phyloP scores from a whole-genome alignment of 179 eudicot species.

The Beta corolliflora region DNA sequence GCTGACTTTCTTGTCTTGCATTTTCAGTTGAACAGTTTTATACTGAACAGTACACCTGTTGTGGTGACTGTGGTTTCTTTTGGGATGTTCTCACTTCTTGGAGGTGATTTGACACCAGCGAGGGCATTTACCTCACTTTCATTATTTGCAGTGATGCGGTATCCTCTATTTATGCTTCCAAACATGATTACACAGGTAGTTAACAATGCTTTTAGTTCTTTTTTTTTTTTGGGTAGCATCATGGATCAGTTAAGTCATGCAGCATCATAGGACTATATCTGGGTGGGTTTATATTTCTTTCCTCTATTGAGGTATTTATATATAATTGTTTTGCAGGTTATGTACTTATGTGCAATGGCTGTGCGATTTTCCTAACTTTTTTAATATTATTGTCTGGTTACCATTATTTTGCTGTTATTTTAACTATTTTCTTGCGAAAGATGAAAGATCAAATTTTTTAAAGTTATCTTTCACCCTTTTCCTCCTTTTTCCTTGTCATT shows the following conservation, averaged over 20 bases:
- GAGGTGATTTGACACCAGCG: constrained; percentile 92
- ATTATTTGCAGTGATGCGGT: constrained; percentile 78
- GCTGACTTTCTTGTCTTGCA: constrained; percentile 2
- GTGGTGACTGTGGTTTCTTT: constrained; percentile 79
- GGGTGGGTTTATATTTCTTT: background rate
- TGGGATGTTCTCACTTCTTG: constrained; percentile 73
- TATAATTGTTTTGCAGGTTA: too few species aligned
- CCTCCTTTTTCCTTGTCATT: too few species aligned
- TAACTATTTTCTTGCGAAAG: too few species aligned
- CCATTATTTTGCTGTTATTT: too few species aligned
- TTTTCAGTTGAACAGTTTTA: constrained; percentile 76
- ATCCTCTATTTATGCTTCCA: constrained; percentile 86
- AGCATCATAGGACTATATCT: background rate
- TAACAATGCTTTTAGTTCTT: background rate
- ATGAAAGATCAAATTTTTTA: too few species aligned
- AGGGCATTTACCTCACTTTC: constrained; percentile 93
- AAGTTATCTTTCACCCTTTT: too few species aligned
- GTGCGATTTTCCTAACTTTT: too few species aligned
- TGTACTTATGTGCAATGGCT: too few species aligned
- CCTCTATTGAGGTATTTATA: background rate
- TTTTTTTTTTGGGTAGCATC: background rate
- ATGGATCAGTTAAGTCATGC: background rate
- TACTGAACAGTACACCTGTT: constrained; percentile 76
- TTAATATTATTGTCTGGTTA: too few species aligned
- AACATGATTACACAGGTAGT: constrained; percentile 82